Conservation (phyloP, 1,284 basidiomycete genomes). For the Cutaneotrichosporon cyanovorans region DNA sequence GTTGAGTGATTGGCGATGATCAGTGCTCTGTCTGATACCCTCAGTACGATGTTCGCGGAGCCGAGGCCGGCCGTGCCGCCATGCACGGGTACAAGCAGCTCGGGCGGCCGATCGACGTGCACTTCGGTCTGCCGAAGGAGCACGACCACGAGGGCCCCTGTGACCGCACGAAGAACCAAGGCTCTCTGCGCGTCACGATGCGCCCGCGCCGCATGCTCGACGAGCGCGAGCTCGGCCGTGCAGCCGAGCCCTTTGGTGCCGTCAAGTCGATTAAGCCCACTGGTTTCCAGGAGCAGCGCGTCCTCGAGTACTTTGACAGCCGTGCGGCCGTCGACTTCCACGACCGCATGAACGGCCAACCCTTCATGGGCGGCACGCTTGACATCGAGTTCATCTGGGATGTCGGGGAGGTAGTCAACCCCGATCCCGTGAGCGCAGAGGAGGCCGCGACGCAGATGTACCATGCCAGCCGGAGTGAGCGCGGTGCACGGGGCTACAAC, state of each 20-base stretch:
- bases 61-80: conserved; percentile 77
- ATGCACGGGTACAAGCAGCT: conserved; percentile 78
- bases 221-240: conserved; percentile 71
- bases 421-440: conserved; percentile 10
- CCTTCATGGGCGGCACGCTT: conserved; percentile 76
- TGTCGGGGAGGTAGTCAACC: conserved; percentile 47
- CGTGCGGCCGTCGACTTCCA: conserved; percentile 72
- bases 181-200: conserved; percentile 71
- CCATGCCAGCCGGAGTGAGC: not conserved
- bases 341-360: conserved; percentile 67
- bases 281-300: conserved; percentile 66
- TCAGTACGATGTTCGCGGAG: conserved; percentile 83
- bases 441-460: not conserved
- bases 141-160: conserved; percentile 63
- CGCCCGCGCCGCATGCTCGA: conserved; percentile 60
- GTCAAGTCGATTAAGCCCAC: conserved; percentile 68
- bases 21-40: not conserved
- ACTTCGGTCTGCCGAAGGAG: conserved; percentile 88
- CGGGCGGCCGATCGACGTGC: conserved; percentile 89
- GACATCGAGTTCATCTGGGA: conserved; percentile 88
- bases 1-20: not conserved
- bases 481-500: not conserved
- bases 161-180: conserved; percentile 82
- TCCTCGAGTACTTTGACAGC: conserved; percentile 82
- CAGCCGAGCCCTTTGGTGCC: conserved; percentile 81